Evolutionary conservation across 768 basidiomycete genomes (phyloP).

Genomic region (Agrocybe pediades): DNA sequence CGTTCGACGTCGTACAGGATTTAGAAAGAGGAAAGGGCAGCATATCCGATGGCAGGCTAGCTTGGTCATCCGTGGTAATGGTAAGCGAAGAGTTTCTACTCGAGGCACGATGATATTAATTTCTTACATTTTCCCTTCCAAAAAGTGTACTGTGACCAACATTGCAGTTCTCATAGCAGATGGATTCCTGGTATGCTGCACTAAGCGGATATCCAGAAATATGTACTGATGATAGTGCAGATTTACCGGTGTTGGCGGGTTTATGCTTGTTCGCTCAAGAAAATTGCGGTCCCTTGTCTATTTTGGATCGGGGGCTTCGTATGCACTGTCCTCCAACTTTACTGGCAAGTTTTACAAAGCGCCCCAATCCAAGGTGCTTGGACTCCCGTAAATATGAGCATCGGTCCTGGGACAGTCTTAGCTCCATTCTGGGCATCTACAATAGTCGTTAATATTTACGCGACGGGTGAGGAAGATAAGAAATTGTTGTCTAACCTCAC

Average conservation of each 20-base stretch:
- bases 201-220: neutral
- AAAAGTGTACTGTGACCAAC: conserved; percentile 2
- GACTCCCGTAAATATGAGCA: conserved; percentile 14
- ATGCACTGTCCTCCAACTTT: conserved; percentile 3
- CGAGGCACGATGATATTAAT: neutral
- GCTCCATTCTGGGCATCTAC: conserved; percentile 18
- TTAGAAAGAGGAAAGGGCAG: conserved; percentile 1
- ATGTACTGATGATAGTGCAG: neutral
- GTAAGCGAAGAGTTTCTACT: neutral
- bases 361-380: conserved; percentile 1
- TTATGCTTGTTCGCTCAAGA: neutral
- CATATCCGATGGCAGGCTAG: neutral
- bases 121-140: neutral
- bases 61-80: conserved; percentile 11
- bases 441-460: conserved; percentile 15
- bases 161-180: conserved; percentile 6
- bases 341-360: conserved; percentile 14
- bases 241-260: conserved; percentile 13
- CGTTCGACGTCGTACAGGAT: neutral
- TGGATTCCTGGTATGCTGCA: neutral
- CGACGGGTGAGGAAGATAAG: conserved; percentile 9
- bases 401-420: conserved; percentile 16
- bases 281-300: conserved; percentile 4
- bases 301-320: conserved; percentile 12
- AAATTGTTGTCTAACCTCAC: neutral